Evolutionary conservation across 2,329 filamentous ascomycete genomes (phyloP), one percentile per base, ranked within the genome.

Genomic region (Dothistroma septosporum): DNA sequence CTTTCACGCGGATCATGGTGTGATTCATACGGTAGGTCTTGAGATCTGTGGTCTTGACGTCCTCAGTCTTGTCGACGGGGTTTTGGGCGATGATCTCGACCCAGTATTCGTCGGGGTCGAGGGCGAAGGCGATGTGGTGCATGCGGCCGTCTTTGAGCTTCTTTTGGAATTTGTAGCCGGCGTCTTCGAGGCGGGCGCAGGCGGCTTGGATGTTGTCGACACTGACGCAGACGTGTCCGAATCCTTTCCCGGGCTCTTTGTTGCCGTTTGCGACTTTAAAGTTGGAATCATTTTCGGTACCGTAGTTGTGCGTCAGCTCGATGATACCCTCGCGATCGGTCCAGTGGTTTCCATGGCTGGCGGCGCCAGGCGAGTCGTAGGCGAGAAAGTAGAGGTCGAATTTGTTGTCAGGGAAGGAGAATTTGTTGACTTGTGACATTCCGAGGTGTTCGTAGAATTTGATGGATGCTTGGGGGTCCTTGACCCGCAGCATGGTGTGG

Each of bases 331-430:
- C 70, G 58, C 94, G 88, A 76, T 96, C 91, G 6, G 83, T 85
- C 79, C 88, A 92, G 57, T 87, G 85, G 65, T 87, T 87, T 70
- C 87, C 89, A 60, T 84, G 80, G 10, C 90, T 94, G n/a, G 85
- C 79, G 14, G 93, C 89, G 41, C 84, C 81, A 10, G 91, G 85
- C 33, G 85, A 84, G 74, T 96, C 88, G 78, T 95, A 97, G 61
- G 88, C 92, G 62, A 99, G 83, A 79, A 97, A 97, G 82, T 97
- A 97, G 31, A 97, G 85, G 71, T 94, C 91, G 76, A 97, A 97
- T 73, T 95, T 96, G 76, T 85, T 86, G 62, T 96, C 92, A 14
- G 92, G 89, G 72, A 91, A 90, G 64, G 88, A 81, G 52, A 94
- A 82, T 78, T 92, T 90, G 72, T 90, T 86, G 76, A 97, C 84